Conservation (phyloP, 441 rosid species). For the Manihot esculenta region DNA sequence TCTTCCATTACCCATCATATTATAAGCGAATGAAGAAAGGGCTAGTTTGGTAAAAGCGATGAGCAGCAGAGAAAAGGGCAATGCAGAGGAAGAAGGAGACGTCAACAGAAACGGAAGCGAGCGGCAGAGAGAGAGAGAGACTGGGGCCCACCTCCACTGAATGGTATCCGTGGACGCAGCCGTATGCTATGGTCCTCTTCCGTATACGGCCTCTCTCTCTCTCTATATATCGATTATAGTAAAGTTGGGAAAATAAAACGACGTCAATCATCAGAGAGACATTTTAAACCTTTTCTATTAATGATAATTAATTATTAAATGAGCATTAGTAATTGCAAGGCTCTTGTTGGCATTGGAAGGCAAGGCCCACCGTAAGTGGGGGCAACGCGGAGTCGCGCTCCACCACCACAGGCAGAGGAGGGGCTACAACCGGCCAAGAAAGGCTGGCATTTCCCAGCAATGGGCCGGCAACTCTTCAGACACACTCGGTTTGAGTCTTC, state of each 20-base stretch:
- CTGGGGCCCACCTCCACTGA: slow-evolving; percentile 27
- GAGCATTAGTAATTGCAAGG: background rate
- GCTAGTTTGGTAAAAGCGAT: background rate
- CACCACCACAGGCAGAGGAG: background rate
- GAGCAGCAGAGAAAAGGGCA: slow-evolving; percentile 1
- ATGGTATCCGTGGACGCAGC: slow-evolving; percentile 48
- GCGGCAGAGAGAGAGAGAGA: background rate
- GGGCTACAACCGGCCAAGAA: no score
- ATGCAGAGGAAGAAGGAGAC: background rate
- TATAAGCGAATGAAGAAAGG: background rate
- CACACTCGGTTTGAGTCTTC: slow-evolving; percentile 9
- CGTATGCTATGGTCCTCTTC: slow-evolving; percentile 79
- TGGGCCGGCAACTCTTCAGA: slow-evolving; percentile 14
- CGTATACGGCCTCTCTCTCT: slow-evolving; percentile 55
- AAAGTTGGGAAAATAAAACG: background rate
- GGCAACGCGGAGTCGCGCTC: slow-evolving; percentile 18
- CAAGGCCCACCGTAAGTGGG: slow-evolving; percentile 1
- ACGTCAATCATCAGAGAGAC: no score
- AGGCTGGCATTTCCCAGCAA: slow-evolving; percentile 23
- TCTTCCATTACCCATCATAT: no score
- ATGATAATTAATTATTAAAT: no score
- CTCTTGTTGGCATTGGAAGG: no score
- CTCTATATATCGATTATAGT: background rate
- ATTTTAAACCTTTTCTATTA: no score
- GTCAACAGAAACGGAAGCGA: background rate